Evolutionary conservation across 768 basidiomycete species (phyloP), one percentile per base, ranked within the genome.

Genomic region (Candolleomyces aberdarensis): DNA sequence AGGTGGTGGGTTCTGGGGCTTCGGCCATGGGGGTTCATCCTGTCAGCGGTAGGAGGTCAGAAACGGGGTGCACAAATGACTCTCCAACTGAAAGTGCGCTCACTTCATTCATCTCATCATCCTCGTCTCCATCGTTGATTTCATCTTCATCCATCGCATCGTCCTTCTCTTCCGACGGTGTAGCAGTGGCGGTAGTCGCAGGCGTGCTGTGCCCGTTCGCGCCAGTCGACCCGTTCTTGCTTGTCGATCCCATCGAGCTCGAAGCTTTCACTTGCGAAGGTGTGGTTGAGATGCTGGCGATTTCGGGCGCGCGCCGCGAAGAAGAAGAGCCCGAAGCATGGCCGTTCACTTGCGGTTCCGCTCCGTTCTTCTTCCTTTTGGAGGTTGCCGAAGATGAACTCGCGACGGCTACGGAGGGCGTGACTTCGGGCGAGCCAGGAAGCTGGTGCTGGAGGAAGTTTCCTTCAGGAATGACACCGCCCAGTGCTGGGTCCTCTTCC

Each of bases 401-500:
- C 15, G 48, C 22, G 20, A 17, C 22, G 43, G 43, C 43, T 44
- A 44, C n/a, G 13, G 43, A n/a, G n/a, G 20, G 20, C 3, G 48
- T 49, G 22, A 19, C 15, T 49, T 49, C 48, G 48, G 57, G 51
- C 56, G 66, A 31, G 48, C 66, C 59, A 9, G 70, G 69, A 39
- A 67, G 66, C 17, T 66, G 69, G 10, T 61, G 69, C 20, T 66
- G 52, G 56, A 57, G 43, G 61, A 74, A 58, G 59, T 65, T 43
- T 67, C 70, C 56, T 68, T 62, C n/a, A 72, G 68, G 40, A 70
- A 72, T 43, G 74, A 62, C 54, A 61, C 57, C 3, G 71, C 72
- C 60, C 71, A 84, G 75, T 39, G 83, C 82, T 41, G 85, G 84
- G 66, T 87, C 81, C 53, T 83, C 84, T 57, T 86, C 82, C n/a